Base-by-base conservation (phyloP, 352 stramenopile genomes). In the Phytophthora foliorum region DNA sequence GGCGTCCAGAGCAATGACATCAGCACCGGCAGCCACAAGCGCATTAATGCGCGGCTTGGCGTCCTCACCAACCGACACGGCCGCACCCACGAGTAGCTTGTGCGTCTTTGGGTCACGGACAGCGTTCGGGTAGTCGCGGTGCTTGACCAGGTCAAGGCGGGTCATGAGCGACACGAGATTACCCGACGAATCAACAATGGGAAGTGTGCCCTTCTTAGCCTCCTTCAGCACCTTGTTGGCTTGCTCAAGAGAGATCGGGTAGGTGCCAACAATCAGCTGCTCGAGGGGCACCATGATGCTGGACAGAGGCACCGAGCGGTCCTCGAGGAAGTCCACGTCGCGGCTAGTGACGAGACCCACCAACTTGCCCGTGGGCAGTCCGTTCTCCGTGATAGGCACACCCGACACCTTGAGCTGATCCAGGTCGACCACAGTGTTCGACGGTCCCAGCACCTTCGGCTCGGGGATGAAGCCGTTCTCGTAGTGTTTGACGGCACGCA, bases 381-480 rank as follows among this genome's bases (percentile, higher is more conserved):
- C 98, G 74, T 98, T 88, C 52, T 97, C 90, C 10, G 98, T 99
- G 63, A 99, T 98, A 16, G 98, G 98, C 60, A 99, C 98, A 31
- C 97, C 97, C 13, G 95, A 99, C 36, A 91, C 85, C 74, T 99
- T 99, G 46, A 99, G 91, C 49, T 81, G 29, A 58, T 98, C 86
- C 17, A 99, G 89, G 74, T 99, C 94, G 6, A 77, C 89, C 24
- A 99, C 86, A 7, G 97, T 99, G 76, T 95, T 71, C 32, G 90
- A 80, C 2, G 97, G 95, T 25, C 86, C 94, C 24, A 99, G 81
- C 72, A 97, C 98, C 60, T 98, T 92, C n/a, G 97, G 97, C 75
- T 98, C 93, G 39, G 96, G 92, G 76, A 99, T 99, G 84, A 99
- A 99, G 45, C 98, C 98, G 82, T 99, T 99, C 80, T 99, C 98